Evolutionary conservation across 2,329 filamentous ascomycete genomes (phyloP).

Genomic region (Cladosporium cucumerinum): DNA sequence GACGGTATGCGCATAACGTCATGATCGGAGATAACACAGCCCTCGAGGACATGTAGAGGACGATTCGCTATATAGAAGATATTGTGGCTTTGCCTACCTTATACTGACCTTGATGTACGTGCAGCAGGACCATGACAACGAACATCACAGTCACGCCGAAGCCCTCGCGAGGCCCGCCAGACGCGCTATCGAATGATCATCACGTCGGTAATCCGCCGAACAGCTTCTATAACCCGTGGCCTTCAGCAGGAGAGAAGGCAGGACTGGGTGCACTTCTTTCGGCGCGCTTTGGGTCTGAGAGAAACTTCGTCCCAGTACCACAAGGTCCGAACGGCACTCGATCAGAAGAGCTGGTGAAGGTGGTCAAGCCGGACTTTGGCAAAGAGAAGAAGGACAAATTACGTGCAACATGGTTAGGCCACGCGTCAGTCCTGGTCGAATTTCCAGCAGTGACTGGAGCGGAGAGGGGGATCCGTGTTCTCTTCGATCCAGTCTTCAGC

Average conservation of each 20-base stretch:
- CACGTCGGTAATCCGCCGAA: conserved; percentile 45
- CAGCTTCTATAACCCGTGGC: conserved; percentile 51
- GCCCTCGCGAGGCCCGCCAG: not conserved
- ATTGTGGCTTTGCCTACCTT: not conserved
- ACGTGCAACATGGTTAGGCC: conserved; percentile 52
- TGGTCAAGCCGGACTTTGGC: conserved; percentile 43
- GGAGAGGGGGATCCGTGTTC: conserved; percentile 42
- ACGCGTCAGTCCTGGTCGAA: conserved; percentile 50
- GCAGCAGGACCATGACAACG: conserved; percentile 2
- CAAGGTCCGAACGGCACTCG: conserved; percentile 29
- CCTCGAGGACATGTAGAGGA: not conserved
- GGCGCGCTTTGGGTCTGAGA: conserved; percentile 38
- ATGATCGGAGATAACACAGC: conserved; percentile 1
- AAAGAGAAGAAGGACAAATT: conserved; percentile 28
- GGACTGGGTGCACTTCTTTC: conserved; percentile 33
- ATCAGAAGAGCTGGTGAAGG: conserved; percentile 41
- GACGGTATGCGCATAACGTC: conserved; percentile 2
- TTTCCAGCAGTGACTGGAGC: conserved; percentile 33
- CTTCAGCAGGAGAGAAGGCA: conserved; percentile 36
- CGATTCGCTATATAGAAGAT: not conserved
- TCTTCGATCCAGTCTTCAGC: conserved; percentile 55
- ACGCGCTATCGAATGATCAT: conserved; percentile 32
- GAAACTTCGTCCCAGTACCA: conserved; percentile 48
- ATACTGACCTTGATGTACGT: not conserved
- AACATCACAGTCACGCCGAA: not conserved